Percentiles rank a stretch among this genome's conserved stretches.
Evolutionary conservation across 768 basidiomycete genomes (phyloP).

Genomic region (Auriscalpium vulgare): DNA sequence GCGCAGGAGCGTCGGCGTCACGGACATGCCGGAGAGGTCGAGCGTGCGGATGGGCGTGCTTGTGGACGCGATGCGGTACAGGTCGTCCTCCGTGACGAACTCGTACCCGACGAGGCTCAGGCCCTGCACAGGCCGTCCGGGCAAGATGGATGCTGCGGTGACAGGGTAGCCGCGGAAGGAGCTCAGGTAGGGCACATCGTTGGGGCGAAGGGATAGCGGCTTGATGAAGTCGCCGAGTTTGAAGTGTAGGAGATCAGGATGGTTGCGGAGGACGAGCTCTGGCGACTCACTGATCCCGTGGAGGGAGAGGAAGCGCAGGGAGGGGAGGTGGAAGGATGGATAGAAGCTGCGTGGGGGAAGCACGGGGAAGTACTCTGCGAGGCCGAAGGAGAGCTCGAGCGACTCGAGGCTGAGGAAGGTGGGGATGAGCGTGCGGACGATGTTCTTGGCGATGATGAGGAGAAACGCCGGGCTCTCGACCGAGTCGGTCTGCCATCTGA

Average conservation of each 20-base stretch:
- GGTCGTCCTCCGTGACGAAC: slow-evolving; percentile 44
- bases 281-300: slow-evolving; percentile 27
- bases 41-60: slow-evolving; percentile 42
- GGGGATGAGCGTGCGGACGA: slow-evolving; percentile 32
- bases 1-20: slow-evolving; percentile 47
- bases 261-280: slow-evolving; percentile 26
- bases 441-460: slow-evolving; percentile 14
- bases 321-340: slow-evolving; percentile 20
- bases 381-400: slow-evolving; percentile 49
- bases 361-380: slow-evolving; percentile 28
- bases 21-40: slow-evolving; percentile 53
- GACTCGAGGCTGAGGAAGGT: slow-evolving; percentile 40
- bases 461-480: slow-evolving; percentile 18
- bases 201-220: slow-evolving; percentile 32
- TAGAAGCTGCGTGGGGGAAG: slow-evolving; percentile 28
- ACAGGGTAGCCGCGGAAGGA: slow-evolving; percentile 54
- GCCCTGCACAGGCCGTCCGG: slow-evolving; percentile 49
- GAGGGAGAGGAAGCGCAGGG: slow-evolving; percentile 25
- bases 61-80: slow-evolving; percentile 41
- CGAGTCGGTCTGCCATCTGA: slow-evolving; percentile 45
- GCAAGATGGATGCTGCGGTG: slow-evolving; percentile 51
- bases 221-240: slow-evolving; percentile 36
- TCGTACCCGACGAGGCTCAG: slow-evolving; percentile 52
- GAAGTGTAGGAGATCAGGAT: slow-evolving; percentile 33
- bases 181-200: slow-evolving; percentile 39